These are phyloP conservation scores for Ustilago bromivora DNA, from an alignment of 1,284 basidiomycete species.

Conservation along the genomic window DNA sequence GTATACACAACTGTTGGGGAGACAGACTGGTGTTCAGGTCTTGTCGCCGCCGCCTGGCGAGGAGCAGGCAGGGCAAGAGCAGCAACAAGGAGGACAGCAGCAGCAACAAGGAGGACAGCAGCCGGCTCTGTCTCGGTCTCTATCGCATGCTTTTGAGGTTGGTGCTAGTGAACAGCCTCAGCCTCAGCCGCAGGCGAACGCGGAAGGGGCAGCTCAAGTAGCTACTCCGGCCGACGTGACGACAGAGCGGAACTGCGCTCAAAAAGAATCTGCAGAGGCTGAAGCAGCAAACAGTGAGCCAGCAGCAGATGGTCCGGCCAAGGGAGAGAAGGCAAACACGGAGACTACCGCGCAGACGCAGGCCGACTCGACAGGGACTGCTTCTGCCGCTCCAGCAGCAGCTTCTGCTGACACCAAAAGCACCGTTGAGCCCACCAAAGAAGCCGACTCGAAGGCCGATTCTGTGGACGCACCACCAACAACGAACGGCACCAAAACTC, in stretches of 20 bases:
- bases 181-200: neutral
- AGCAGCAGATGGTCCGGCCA: neutral
- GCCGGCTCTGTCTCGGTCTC: neutral
- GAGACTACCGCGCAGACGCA: neutral
- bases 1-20: constrained; percentile 53
- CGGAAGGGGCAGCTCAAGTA: neutral
- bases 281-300: neutral
- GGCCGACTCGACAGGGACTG: neutral
- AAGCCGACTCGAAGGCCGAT: neutral
- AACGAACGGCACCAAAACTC: neutral
- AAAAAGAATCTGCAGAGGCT: neutral
- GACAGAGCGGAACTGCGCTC: neutral
- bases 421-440: neutral
- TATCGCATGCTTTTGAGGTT: constrained; percentile 7
- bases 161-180: neutral
- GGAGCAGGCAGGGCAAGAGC: neutral
- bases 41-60: constrained; percentile 10
- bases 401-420: neutral
- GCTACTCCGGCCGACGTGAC: neutral
- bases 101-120: neutral
- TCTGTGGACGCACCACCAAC: neutral
- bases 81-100: neutral
- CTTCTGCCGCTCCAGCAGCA: neutral
- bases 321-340: neutral
- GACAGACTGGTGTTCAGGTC: constrained; percentile 55